Percentiles rank a stretch among this genome's conserved stretches.
phyloP scores from a whole-genome alignment of 2,329 filamentous ascomycete species.

The Paraphoma sp. region DNA sequence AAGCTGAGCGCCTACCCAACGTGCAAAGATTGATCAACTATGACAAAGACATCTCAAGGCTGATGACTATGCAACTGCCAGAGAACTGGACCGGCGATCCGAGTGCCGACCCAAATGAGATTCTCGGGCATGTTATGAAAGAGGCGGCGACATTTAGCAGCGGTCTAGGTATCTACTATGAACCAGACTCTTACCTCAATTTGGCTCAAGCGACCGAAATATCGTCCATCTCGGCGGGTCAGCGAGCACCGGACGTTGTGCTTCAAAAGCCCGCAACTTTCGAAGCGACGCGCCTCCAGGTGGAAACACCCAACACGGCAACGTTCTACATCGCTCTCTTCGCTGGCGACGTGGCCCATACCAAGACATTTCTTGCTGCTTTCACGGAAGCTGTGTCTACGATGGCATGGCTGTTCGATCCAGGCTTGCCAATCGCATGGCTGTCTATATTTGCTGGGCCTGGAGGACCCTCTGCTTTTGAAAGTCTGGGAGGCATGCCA shows the following conservation, averaged over 20 bases:
- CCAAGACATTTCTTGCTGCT: constrained; percentile 10
- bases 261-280: constrained; percentile 56
- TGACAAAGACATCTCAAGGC: constrained; percentile 43
- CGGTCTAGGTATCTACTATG: constrained; percentile 42
- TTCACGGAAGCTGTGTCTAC: constrained; percentile 15
- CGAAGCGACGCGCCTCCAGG: constrained; percentile 52
- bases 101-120: constrained; percentile 34
- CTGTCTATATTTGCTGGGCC: constrained; percentile 34
- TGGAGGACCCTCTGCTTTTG: constrained; percentile 37
- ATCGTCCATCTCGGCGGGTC: constrained; percentile 45
- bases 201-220: constrained; percentile 10
- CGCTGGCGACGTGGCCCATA: constrained; percentile 38
- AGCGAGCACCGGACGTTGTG: constrained; percentile 55
- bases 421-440: constrained; percentile 24
- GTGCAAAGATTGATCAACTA: constrained; percentile 51
- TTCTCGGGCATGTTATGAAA: constrained; percentile 33
- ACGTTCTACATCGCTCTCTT: constrained; percentile 55
- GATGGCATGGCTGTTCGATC: constrained; percentile 18
- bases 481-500: constrained; percentile 35
- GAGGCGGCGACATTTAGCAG: constrained; percentile 39
- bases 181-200: constrained; percentile 45
- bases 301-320: constrained; percentile 52
- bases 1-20: constrained; percentile 56
- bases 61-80: constrained; percentile 45
- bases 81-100: constrained; percentile 41